These are phyloP conservation scores for Leptomonas pyrrhocoris DNA, from an alignment of 208 protist species.

Conservation along the genomic window DNA sequence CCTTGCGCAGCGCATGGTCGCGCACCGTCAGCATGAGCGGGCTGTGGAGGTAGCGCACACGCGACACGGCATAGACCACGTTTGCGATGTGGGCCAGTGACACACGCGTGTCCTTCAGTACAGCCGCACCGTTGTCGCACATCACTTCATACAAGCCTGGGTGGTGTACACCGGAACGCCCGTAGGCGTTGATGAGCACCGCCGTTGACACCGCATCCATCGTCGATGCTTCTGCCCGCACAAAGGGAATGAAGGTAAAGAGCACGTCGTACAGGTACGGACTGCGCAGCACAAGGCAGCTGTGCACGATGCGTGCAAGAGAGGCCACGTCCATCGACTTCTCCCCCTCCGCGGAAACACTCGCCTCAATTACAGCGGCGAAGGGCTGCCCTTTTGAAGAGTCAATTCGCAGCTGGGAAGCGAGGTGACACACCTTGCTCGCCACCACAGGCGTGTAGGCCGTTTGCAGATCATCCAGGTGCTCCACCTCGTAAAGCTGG, in stretches of 20 bases:
- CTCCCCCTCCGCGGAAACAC: slow-evolving; percentile 42
- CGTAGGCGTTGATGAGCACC: slow-evolving; percentile 90
- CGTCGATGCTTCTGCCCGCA: slow-evolving; percentile 39
- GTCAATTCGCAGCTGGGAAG: slow-evolving; percentile 76
- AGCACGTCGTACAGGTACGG: slow-evolving; percentile 78
- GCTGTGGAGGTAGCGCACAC: slow-evolving; percentile 68
- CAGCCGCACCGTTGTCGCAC: slow-evolving; percentile 57
- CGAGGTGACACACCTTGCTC: slow-evolving; percentile 68
- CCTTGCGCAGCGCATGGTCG: slow-evolving; percentile 68
- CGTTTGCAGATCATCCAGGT: slow-evolving; percentile 63
- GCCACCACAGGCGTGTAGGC: slow-evolving; percentile 64
- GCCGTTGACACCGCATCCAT: slow-evolving; percentile 78
- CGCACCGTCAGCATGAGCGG: slow-evolving; percentile 76
- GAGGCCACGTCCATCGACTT: slow-evolving; percentile 62
- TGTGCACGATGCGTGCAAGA: slow-evolving; percentile 81
- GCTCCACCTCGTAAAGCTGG: slow-evolving; percentile 81
- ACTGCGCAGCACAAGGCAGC: slow-evolving; percentile 78
- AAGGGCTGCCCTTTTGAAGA: slow-evolving; percentile 68
- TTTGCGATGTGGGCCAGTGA: slow-evolving; percentile 87
- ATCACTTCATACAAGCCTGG: slow-evolving; percentile 70
- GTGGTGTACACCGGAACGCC: slow-evolving; percentile 83
- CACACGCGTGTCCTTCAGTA: slow-evolving; percentile 67
- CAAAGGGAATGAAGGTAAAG: slow-evolving; percentile 75
- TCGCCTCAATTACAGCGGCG: slow-evolving; percentile 48
- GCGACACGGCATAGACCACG: slow-evolving; percentile 81